Conservation (phyloP, 352 stramenopile species). For the Phytophthora chlamydospora region DNA sequence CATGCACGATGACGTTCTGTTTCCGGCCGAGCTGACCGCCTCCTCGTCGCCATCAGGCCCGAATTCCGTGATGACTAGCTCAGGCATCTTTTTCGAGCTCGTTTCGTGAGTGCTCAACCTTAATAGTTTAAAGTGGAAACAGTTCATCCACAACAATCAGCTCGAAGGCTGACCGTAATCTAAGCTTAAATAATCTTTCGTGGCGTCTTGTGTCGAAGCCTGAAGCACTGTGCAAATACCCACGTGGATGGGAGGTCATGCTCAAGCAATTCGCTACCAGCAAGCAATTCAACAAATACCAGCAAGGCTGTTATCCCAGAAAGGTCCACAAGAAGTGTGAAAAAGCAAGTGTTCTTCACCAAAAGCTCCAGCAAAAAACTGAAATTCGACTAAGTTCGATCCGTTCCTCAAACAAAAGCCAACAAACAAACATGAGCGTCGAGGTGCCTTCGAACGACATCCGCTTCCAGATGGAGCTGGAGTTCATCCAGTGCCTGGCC, state of each 20-base stretch:
- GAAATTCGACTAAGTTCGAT: constrained; percentile 10
- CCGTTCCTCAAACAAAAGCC: background rate
- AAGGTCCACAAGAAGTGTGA: too few species aligned
- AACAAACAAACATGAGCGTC: constrained; percentile 23
- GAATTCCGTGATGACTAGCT: constrained; percentile 14
- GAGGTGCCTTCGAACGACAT: constrained; percentile 89
- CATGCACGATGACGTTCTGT: constrained; percentile 15
- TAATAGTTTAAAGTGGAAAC: constrained; percentile 30
- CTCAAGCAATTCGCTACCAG: too few species aligned
- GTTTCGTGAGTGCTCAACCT: constrained; percentile 23
- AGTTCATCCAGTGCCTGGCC: constrained; percentile 93
- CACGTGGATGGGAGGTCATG: too few species aligned
- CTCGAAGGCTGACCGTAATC: too few species aligned
- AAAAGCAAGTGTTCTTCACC: too few species aligned
- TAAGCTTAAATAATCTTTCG: constrained; percentile 2
- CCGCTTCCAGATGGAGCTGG: constrained; percentile 93
- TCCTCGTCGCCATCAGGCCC: constrained; percentile 11
- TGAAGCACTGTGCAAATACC: too few species aligned
- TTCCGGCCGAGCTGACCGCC: constrained; percentile 14
- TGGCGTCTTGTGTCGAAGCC: too few species aligned
- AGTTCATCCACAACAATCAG: constrained; percentile 19
- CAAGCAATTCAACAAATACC: too few species aligned
- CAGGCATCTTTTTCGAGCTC: constrained; percentile 23
- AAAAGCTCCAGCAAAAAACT: background rate
- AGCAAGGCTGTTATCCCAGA: too few species aligned